These are phyloP conservation scores for Hyaloscypha hepaticicola DNA, from an alignment of 495 filamentous ascomycete species.

Conservation along the genomic window DNA sequence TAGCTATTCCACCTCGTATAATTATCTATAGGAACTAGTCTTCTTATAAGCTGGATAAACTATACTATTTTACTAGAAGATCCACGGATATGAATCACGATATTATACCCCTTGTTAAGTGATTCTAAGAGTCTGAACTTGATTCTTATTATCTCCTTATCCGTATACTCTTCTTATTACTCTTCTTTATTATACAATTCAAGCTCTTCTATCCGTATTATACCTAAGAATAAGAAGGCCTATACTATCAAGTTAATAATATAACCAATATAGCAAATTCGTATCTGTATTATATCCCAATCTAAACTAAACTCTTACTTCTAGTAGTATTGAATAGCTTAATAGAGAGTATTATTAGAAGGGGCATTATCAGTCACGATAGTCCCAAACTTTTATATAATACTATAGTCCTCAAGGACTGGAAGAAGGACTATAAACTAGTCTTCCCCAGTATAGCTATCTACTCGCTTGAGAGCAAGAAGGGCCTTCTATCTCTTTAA, in stretches of 20 bases:
- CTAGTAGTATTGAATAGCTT: background rate
- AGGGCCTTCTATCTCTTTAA: slow-evolving; percentile 5
- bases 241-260: slow-evolving; percentile 4
- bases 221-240: slow-evolving; percentile 3
- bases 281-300: background rate
- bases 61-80: background rate
- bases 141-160: background rate
- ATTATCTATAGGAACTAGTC: slow-evolving; percentile 3
- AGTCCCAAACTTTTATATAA: slow-evolving; percentile 3
- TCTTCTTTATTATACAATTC: slow-evolving; percentile 7
- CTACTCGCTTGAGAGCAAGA: slow-evolving; percentile 4
- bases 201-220: background rate
- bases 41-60: background rate
- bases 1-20: slow-evolving; percentile 3
- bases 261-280: background rate
- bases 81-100: background rate
- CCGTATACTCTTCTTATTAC: background rate
- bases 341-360: slow-evolving; percentile 7
- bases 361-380: slow-evolving; percentile 2
- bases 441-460: background rate
- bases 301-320: background rate
- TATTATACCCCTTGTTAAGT: background rate
- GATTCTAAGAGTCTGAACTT: background rate
- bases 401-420: slow-evolving; percentile 5
- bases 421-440: slow-evolving; percentile 5